Base-by-base conservation (phyloP, 1,284 basidiomycete species). In the Schizophyllum commune region DNA sequence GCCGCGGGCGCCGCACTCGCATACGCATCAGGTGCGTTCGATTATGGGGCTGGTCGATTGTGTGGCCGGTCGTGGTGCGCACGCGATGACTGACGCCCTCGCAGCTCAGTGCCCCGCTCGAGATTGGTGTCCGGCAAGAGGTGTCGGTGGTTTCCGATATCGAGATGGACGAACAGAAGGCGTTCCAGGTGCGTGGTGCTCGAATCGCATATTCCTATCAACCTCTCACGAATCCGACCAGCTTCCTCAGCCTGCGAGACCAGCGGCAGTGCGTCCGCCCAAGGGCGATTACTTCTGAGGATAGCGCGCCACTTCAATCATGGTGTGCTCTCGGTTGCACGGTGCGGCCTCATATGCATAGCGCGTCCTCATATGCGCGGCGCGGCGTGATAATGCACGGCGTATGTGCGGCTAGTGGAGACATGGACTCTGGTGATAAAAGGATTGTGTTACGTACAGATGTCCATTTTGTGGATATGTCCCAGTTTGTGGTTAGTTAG, bases 121-220 rank as follows among this genome's bases (percentile, higher is more conserved):
- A 76, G 57, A 72, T 77, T 34, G 74, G 70, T 33, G 65, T 75
- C 7, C 72, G 68, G 52, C 72, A 73, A 57, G 73, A 76, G 52
- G 69, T 77, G 6, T 74, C 75, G 11, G 67, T 77, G 3, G 65
- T 68, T 9, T 68, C 69, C 9, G 75, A 77, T 59, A 19, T 60
- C 55, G 51, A 69, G 34, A 65, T 67, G 56, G 65, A 65, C 65
- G 61, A 65, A 59, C 79, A 60, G 39, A 8, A 60, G 52, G 19
- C 57, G 60, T 47, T 13, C 39, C 13, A 47, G 39, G 39, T 47
- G 27, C 27, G 27, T 47, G 39, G 39, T 47, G 13, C 39, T 47
- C 39, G 17, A 2, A 2, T 3, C 39, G 9, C 8, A 47, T 47
- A 17, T 17, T 47, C 13, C 39, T 47, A 11, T 13, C 13, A 13